Percentiles rank a stretch among this genome's conserved stretches.
Evolutionary conservation across 768 basidiomycete species (phyloP).

Genomic region (Mycena crocata): DNA sequence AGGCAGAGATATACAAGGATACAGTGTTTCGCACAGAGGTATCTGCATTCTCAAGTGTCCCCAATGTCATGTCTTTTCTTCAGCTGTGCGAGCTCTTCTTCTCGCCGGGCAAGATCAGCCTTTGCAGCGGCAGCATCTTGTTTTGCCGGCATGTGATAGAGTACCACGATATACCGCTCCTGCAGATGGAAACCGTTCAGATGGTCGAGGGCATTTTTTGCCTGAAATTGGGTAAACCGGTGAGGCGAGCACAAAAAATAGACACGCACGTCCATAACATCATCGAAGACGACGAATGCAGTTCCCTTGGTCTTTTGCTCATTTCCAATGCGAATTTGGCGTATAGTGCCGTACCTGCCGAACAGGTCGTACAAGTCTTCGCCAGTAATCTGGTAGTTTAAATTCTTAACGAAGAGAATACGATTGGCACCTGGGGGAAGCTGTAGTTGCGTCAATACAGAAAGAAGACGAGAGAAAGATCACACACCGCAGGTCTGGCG

Average conservation of each 20-base stretch:
- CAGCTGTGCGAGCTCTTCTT: conserved; percentile 88
- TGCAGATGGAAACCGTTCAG: conserved; percentile 98
- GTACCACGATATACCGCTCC: conserved; percentile 97
- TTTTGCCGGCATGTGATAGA: conserved; percentile 98
- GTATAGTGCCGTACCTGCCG: conserved; percentile 95
- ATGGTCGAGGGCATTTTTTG: conserved; percentile 96
- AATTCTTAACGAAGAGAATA: conserved; percentile 92
- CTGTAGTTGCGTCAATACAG: conserved; percentile 48
- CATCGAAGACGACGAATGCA: conserved; percentile 96
- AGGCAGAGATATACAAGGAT: conserved; percentile 25
- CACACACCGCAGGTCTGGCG: conserved; percentile 74
- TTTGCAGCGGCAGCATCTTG: conserved; percentile 95
- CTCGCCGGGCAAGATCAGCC: conserved; percentile 89
- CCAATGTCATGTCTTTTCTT: conserved; percentile 91
- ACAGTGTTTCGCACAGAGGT: conserved; percentile 29
- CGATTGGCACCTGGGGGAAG: conserved; percentile 94
- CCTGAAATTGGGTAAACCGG: conserved; percentile 59
- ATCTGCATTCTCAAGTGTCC: conserved; percentile 62
- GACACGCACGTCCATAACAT: conserved; percentile 89
- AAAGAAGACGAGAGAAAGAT: neutral
- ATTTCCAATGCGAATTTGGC: conserved; percentile 94
- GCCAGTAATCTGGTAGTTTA: conserved; percentile 92
- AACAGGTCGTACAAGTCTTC: conserved; percentile 97
- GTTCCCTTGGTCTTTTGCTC: conserved; percentile 95
- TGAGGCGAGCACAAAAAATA: neutral